phyloP scores from a whole-genome alignment of 495 filamentous ascomycete genomes.

The Penicillium herquei region DNA sequence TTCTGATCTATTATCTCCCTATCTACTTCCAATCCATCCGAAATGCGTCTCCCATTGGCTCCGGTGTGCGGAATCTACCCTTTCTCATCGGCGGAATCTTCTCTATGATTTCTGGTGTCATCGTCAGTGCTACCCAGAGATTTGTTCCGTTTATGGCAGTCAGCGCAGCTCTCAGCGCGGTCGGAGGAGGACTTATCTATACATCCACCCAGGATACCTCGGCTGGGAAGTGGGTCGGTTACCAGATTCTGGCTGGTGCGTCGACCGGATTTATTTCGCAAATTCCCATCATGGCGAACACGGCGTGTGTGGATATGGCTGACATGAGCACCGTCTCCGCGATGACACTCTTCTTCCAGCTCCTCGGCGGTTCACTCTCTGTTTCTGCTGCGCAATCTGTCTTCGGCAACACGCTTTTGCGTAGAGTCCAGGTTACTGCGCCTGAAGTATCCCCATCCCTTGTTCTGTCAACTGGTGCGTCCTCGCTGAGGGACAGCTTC shows the following conservation, averaged over 20 bases:
- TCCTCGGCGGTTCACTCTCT: neutral
- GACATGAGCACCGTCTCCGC: neutral
- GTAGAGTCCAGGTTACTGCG: too few relatives aligned
- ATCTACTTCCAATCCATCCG: conserved; percentile 2
- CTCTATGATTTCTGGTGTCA: neutral
- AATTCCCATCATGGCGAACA: neutral
- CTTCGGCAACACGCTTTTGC: too few relatives aligned
- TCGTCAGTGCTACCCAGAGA: neutral
- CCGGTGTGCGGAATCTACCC: neutral
- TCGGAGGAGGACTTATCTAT: neutral
- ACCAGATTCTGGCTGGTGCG: neutral
- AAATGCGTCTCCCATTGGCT: neutral
- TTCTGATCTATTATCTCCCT: neutral
- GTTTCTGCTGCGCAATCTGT: neutral
- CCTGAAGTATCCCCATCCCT: too few relatives aligned
- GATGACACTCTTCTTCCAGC: neutral
- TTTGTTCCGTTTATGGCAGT: neutral
- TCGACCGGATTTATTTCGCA: neutral
- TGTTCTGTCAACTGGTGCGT: too few relatives aligned
- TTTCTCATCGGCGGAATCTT: neutral
- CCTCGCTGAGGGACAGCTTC: too few relatives aligned
- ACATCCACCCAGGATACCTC: neutral
- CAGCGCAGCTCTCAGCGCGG: neutral
- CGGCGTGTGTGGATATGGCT: neutral
- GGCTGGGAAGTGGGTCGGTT: neutral